Conservation (phyloP, 768 basidiomycete species). For the Mycena olivaceomarginata region DNA sequence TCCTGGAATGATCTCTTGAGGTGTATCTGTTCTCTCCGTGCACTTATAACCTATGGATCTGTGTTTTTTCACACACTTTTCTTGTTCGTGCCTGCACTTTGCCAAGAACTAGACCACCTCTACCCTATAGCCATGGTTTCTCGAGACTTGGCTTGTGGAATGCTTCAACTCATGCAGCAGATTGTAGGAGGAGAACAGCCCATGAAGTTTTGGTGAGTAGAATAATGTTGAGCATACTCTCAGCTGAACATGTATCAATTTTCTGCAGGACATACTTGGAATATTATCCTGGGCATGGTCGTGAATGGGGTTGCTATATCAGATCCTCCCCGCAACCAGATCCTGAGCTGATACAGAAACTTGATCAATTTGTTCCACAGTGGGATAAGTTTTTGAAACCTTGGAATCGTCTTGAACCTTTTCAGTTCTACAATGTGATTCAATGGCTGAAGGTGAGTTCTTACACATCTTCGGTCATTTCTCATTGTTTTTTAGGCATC, state of each 20-base stretch:
- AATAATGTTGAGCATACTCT: neutral
- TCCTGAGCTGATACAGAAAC: neutral
- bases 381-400: too few species aligned
- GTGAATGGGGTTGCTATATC: conserved; percentile 2
- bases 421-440: neutral
- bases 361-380: neutral
- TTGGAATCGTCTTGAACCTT: too few species aligned
- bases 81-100: neutral
- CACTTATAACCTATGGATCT: neutral
- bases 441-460: neutral
- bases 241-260: neutral
- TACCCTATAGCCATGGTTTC: too few species aligned
- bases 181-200: neutral
- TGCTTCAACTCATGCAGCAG: neutral
- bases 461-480: neutral
- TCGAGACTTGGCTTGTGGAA: too few species aligned
- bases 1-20: too few species aligned
- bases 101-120: neutral
- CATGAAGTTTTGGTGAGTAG: neutral
- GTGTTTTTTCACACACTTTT: neutral
- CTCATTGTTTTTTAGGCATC: neutral
- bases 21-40: too few species aligned
- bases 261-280: too few species aligned
- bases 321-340: neutral
- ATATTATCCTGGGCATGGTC: neutral